These are phyloP conservation scores for Albugo laibachii DNA, from an alignment of 352 stramenopile genomes.

Conservation along the genomic window DNA sequence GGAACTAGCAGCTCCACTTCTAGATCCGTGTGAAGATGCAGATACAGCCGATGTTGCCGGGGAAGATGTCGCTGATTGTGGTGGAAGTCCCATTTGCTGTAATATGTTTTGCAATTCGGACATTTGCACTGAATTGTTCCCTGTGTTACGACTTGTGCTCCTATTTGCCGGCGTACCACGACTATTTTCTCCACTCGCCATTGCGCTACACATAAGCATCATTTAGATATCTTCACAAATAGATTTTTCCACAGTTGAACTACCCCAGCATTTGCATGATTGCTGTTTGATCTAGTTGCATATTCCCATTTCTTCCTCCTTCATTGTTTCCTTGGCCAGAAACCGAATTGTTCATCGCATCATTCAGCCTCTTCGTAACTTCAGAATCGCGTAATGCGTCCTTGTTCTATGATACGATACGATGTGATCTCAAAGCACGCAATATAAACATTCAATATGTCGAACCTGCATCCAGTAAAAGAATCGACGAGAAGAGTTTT, in stretches of 20 bases:
- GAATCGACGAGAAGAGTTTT: constrained; percentile 80
- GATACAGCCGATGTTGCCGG: constrained; percentile 51
- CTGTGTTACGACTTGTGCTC: constrained; percentile 11
- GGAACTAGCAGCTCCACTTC: constrained; percentile 44
- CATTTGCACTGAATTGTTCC: constrained; percentile 48
- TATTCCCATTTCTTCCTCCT: constrained; percentile 16
- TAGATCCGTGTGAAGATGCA: constrained; percentile 38
- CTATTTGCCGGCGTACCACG: constrained; percentile 10
- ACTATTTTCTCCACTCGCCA: constrained; percentile 48
- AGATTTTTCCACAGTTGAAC: background rate
- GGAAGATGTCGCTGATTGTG: constrained; percentile 43
- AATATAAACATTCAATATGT: no score
- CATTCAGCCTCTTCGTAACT: constrained; percentile 71
- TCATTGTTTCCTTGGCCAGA: constrained; percentile 5
- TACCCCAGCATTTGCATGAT: constrained; percentile 84
- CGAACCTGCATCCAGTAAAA: constrained; percentile 94
- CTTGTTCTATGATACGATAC: constrained; percentile 38
- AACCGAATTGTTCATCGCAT: constrained; percentile 75
- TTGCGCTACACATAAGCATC: constrained; percentile 17
- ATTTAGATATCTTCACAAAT: background rate
- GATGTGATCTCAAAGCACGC: background rate
- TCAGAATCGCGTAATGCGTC: constrained; percentile 75
- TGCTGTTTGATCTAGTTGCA: constrained; percentile 75
- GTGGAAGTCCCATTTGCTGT: constrained; percentile 72
- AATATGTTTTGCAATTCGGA: constrained; percentile 75